Conservation (phyloP, 2,329 filamentous ascomycete species). For the Colletotrichum agaves region DNA sequence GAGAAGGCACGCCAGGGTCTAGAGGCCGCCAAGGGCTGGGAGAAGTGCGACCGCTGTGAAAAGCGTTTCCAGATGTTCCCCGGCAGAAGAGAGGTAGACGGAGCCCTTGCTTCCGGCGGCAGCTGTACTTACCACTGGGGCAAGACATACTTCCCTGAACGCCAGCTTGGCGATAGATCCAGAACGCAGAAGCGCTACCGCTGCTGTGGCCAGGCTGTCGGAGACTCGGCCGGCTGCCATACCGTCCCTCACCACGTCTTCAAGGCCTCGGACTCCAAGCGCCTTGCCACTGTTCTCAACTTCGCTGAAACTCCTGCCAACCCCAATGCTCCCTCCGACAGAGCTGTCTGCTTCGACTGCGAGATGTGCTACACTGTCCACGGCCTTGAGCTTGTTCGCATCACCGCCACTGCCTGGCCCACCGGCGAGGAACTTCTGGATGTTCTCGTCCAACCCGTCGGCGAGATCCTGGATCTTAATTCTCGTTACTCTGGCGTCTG, state of each 20-base stretch:
- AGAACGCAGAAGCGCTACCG: slow-evolving; percentile 72
- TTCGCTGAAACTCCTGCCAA: slow-evolving; percentile 83
- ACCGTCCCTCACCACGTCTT: slow-evolving; percentile 82
- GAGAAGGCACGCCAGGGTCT: slow-evolving; percentile 73
- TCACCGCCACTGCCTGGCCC: slow-evolving; percentile 92
- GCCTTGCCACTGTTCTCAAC: slow-evolving; percentile 81
- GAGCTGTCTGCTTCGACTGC: slow-evolving; percentile 89
- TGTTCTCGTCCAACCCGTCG: slow-evolving; percentile 84
- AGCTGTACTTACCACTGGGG: slow-evolving; percentile 85
- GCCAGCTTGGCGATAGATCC: slow-evolving; percentile 66
- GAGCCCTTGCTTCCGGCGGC: slow-evolving; percentile 79
- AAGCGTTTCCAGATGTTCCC: slow-evolving; percentile 93
- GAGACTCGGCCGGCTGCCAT: slow-evolving; percentile 80
- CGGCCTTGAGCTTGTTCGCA: slow-evolving; percentile 87
- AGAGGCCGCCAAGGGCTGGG: slow-evolving; percentile 77
- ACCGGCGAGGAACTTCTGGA: slow-evolving; percentile 80
- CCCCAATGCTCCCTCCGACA: slow-evolving; percentile 56
- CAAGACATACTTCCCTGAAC: slow-evolving; percentile 69
- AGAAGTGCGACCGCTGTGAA: slow-evolving; percentile 88
- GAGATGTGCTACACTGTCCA: slow-evolving; percentile 96
- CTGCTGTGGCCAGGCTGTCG: slow-evolving; percentile 82
- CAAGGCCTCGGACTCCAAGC: slow-evolving; percentile 80
- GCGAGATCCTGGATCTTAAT: slow-evolving; percentile 89
- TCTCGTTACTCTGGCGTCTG: slow-evolving; percentile 91
- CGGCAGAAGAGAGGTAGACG: slow-evolving; percentile 81